Conservation (phyloP, 106 monocot species). For the Platanthera zijinensis region DNA sequence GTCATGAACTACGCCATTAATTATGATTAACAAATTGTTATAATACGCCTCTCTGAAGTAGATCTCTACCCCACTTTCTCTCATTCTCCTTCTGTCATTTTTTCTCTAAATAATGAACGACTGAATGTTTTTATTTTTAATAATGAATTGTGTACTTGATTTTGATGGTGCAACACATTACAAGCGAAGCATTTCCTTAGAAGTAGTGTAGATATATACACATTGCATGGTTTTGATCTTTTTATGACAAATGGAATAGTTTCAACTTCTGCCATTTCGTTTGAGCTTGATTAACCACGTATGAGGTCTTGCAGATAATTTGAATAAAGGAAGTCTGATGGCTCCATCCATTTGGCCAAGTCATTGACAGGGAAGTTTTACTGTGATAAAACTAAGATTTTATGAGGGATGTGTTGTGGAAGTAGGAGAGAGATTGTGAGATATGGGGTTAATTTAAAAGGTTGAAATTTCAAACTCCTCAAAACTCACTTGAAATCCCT, state of each 20-base stretch:
- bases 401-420: not conserved
- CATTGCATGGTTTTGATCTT: not conserved
- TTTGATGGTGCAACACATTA: no score
- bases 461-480: not conserved
- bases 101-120: no score
- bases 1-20: no score
- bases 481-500: not conserved
- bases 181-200: no score
- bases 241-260: not conserved
- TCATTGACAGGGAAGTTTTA: not conserved
- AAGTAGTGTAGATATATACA: no score
- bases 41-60: no score
- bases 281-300: not conserved
- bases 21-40: no score
- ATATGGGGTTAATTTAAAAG: not conserved
- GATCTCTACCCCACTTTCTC: no score
- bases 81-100: no score
- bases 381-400: not conserved
- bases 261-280: not conserved
- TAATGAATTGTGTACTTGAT: no score
- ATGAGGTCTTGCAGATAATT: not conserved
- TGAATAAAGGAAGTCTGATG: not conserved
- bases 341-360: not conserved
- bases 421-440: not conserved
- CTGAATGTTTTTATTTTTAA: no score